Percentiles rank a stretch among this genome's conserved stretches.
phyloP scores from a whole-genome alignment of 2,329 filamentous ascomycete species.

The Huntiella decipiens region DNA sequence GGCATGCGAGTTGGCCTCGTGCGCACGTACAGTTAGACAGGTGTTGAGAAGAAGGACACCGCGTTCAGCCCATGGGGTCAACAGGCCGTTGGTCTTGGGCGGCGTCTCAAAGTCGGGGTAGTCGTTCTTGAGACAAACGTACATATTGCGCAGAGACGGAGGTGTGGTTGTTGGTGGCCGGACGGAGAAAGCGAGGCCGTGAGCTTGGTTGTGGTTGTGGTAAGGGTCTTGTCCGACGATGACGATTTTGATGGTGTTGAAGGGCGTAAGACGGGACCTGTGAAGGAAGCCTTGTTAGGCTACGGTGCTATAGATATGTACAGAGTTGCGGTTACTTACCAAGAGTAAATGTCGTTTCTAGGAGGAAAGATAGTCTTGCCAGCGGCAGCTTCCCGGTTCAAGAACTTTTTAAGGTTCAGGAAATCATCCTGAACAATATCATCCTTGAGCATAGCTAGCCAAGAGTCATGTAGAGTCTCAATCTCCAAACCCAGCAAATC shows the following conservation, averaged over 20 bases:
- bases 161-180: slow-evolving; percentile 74
- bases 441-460: slow-evolving; percentile 76
- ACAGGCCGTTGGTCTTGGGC: slow-evolving; percentile 57
- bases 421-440: slow-evolving; percentile 67
- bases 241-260: slow-evolving; percentile 75
- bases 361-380: slow-evolving; percentile 77
- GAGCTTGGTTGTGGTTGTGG: slow-evolving; percentile 87
- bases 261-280: slow-evolving; percentile 86
- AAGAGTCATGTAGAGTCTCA: slow-evolving; percentile 75
- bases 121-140: slow-evolving; percentile 69
- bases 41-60: slow-evolving; percentile 91
- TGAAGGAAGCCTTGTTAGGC: not conserved
- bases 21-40: slow-evolving; percentile 78
- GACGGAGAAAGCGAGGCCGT: slow-evolving; percentile 90
- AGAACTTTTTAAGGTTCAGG: slow-evolving; percentile 69
- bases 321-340: slow-evolving; percentile 34
- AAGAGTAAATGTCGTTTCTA: slow-evolving; percentile 77
- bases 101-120: slow-evolving; percentile 65
- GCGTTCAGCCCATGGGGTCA: slow-evolving; percentile 85
- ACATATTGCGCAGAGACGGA: slow-evolving; percentile 86
- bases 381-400: slow-evolving; percentile 55
- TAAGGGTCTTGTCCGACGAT: slow-evolving; percentile 95
- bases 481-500: slow-evolving; percentile 75
- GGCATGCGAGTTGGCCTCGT: slow-evolving; percentile 71
- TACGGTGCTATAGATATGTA: not conserved